phyloP scores from a whole-genome alignment of 2,329 filamentous ascomycete genomes.

The Bisporella sp. region DNA sequence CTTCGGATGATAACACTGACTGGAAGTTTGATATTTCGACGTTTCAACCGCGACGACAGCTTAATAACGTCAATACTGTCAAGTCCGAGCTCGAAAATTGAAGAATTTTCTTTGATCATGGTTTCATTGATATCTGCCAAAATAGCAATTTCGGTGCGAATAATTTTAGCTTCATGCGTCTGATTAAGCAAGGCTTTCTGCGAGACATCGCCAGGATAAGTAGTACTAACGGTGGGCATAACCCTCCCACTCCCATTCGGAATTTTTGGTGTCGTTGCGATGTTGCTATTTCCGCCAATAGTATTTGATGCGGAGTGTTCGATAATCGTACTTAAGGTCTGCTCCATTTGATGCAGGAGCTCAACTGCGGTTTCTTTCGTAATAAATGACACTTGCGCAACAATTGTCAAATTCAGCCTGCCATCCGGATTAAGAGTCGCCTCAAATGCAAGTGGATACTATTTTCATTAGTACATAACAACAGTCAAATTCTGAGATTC shows the following conservation, averaged over 20 bases:
- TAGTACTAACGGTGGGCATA: too few relatives aligned
- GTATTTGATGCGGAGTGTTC: background rate
- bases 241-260: conserved; percentile 38
- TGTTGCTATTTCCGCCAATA: too few relatives aligned
- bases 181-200: too few relatives aligned
- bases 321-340: conserved; percentile 13
- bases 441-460: conserved; percentile 66
- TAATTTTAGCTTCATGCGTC: conserved; percentile 37
- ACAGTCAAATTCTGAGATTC: background rate
- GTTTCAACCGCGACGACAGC: conserved; percentile 64
- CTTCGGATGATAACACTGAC: conserved; percentile 73
- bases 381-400: conserved; percentile 43
- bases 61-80: conserved; percentile 93
- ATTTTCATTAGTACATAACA: conserved; percentile 10
- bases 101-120: conserved; percentile 49
- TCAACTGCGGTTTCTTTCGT: conserved; percentile 27
- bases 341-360: conserved; percentile 37
- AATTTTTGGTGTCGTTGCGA: background rate
- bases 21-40: conserved; percentile 49
- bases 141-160: conserved; percentile 56
- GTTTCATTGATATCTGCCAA: conserved; percentile 48
- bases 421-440: conserved; percentile 45
- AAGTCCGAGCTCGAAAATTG: conserved; percentile 75
- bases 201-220: too few relatives aligned
- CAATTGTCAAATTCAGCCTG: conserved; percentile 49